These are phyloP conservation scores for Aegilops bicornis DNA, from an alignment of 176 grass and related monocot species.

Conservation along the genomic window DNA sequence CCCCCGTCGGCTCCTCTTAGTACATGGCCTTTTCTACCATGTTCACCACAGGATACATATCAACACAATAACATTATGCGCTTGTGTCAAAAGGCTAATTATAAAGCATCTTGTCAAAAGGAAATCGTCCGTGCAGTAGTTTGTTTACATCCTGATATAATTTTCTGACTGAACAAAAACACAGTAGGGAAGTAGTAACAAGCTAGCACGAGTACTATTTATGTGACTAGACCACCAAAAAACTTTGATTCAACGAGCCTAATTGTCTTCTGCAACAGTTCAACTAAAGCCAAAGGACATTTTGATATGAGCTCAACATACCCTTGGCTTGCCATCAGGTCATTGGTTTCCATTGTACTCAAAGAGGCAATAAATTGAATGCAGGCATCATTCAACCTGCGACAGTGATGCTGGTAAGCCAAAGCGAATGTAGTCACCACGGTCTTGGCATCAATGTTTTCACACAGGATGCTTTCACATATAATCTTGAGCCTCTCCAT, in stretches of 20 bases:
- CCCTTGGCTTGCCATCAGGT: background rate
- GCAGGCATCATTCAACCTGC: background rate
- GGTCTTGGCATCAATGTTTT: background rate
- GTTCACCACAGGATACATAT: too few species aligned
- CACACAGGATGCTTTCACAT: background rate
- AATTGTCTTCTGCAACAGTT: background rate
- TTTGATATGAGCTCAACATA: background rate
- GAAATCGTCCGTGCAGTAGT: too few species aligned
- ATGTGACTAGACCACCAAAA: background rate
- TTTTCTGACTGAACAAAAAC: too few species aligned
- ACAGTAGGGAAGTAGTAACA: background rate
- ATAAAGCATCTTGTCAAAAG: too few species aligned
- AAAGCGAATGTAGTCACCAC: background rate
- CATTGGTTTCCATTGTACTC: background rate
- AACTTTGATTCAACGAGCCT: background rate
- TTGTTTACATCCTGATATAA: too few species aligned
- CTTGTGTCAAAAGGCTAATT: too few species aligned
- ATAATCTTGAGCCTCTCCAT: background rate
- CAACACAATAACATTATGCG: too few species aligned
- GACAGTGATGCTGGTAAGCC: background rate
- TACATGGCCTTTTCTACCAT: too few species aligned
- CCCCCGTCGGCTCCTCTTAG: too few species aligned
- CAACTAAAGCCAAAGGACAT: background rate
- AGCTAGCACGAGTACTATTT: background rate
- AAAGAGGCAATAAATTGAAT: background rate